Base-by-base conservation (phyloP, 108 stramenopile genomes). In the Nitzschia sp. region DNA sequence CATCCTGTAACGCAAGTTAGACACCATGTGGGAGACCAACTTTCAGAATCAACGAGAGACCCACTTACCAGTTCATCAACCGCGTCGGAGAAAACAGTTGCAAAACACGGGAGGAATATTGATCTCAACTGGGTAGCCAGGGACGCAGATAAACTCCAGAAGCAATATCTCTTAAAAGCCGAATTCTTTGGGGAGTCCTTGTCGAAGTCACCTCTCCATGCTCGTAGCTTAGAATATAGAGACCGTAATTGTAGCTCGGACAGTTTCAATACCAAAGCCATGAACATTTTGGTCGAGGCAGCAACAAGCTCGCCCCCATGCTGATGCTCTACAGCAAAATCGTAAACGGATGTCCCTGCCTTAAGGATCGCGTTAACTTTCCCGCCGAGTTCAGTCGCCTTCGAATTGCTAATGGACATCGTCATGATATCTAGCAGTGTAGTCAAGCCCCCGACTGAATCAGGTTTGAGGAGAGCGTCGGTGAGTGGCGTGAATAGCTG, bases 181-280 rank as follows among this genome's bases (percentile, higher is more conserved):
- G 53, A 22, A n/a, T 41, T 22, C 5, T 68, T 56, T 38, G 68
- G 50, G 6, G 71, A 53, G 8, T 58, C 55, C 26, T 57, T 50
- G 50, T 80, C 61, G 41, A 86, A 67, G 28, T 73, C 80, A 13
- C 88, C 86, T 47, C 83, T 83, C 93, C 93, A 94, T 27, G 85
- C 89, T 45, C 87, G 76, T 44, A 94, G 63, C 53, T 78, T 79
- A 2, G 75, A 62, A 62, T 88, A 89, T 17, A 94, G 55, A 4
- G 79, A 86, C 41, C 93, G 90, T n/a, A 94, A 73, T 62, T 94
- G 93, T 1, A 84, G 54, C 69, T 94, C 93, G 11, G 93, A 94
- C 21, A 92, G 52, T 66, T 94, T 94, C 84, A 94, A 78, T 0
- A 90, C 85, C 26, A 94, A 54, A 21, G 88, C 76, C 30, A 92